Conservation (phyloP, 306 rosid species). For the Acacia acuminata region DNA sequence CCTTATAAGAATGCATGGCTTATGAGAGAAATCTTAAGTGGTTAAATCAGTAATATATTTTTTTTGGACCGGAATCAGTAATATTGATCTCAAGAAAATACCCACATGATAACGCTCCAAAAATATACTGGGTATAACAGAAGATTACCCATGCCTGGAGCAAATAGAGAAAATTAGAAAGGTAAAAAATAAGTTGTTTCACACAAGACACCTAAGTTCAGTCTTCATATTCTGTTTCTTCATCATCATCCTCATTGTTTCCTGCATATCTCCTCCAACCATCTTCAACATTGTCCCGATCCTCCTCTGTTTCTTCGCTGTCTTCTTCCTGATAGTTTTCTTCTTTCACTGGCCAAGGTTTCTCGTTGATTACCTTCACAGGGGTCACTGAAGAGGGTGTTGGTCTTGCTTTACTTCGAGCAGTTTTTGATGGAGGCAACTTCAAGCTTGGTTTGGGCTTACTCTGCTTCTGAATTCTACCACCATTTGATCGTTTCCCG, state of each 20-base stretch:
- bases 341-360: constrained; percentile 77
- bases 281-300: constrained; percentile 86
- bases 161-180: neutral
- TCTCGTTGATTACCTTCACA: constrained; percentile 46
- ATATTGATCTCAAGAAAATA: too few relatives aligned
- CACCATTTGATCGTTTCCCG: constrained; percentile 60
- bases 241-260: constrained; percentile 85
- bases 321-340: constrained; percentile 79
- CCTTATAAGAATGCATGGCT: too few relatives aligned
- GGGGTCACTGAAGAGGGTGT: constrained; percentile 51
- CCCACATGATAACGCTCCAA: neutral
- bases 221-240: constrained; percentile 95
- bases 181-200: neutral
- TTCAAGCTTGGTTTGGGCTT: constrained; percentile 70
- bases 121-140: neutral
- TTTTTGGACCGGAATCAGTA: too few relatives aligned
- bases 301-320: constrained; percentile 99
- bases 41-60: too few relatives aligned
- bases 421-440: constrained; percentile 65
- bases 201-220: constrained; percentile 28
- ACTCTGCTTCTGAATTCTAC: constrained; percentile 73
- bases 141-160: constrained; percentile 3
- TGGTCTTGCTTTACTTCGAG: constrained; percentile 60
- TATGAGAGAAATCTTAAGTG: too few relatives aligned
- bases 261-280: constrained; percentile 77